These are phyloP conservation scores for Brettanomyces bruxellensis DNA, from an alignment of 805 yeast genomes.

Conservation along the genomic window DNA sequence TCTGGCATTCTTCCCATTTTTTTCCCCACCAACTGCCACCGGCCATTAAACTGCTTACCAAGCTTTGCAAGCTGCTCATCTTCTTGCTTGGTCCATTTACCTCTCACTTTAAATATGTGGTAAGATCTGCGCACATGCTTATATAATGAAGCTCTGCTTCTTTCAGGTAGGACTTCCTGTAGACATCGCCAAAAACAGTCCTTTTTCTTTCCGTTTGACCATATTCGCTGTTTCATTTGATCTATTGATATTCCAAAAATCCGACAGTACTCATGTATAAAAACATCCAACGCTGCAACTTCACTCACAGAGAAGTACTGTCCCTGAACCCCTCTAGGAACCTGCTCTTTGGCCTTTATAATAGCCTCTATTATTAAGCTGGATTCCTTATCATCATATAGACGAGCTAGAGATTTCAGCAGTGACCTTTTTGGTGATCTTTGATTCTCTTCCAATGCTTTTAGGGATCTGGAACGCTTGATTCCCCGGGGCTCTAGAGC, in stretches of 20 bases:
- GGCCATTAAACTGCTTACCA: constrained; percentile 62
- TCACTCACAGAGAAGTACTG: constrained; percentile 54
- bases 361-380: constrained; percentile 35
- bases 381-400: background rate
- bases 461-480: background rate
- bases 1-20: constrained; percentile 91
- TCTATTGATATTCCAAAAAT: constrained; percentile 53
- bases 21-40: constrained; percentile 82
- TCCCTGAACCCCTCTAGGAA: constrained; percentile 16
- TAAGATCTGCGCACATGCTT: constrained; percentile 88
- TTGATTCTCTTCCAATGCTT: background rate
- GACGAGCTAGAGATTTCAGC: no score
- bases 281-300: constrained; percentile 59
- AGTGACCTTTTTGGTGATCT: background rate
- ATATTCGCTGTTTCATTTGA: constrained; percentile 73
- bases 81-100: constrained; percentile 83
- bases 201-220: constrained; percentile 78
- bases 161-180: constrained; percentile 68
- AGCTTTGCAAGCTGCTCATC: constrained; percentile 58
- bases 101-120: constrained; percentile 80
- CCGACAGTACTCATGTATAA: constrained; percentile 59
- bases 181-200: constrained; percentile 87
- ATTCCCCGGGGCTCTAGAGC: background rate
- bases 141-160: constrained; percentile 84
- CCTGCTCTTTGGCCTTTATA: constrained; percentile 29